Base-by-base conservation (phyloP, 2,329 filamentous ascomycete species). In the Emericellopsis cladophorae region DNA sequence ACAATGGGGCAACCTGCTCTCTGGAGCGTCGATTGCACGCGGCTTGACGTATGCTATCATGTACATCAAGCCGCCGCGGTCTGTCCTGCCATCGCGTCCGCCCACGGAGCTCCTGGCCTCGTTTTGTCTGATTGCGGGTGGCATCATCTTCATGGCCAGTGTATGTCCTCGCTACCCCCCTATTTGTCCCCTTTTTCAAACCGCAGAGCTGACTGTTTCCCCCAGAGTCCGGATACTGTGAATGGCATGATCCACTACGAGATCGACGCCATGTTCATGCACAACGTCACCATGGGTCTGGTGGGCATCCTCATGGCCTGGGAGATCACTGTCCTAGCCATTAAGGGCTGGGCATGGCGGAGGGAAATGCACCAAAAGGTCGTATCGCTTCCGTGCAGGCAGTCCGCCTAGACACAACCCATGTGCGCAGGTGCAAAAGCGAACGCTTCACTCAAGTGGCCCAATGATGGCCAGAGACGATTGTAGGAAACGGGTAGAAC, bases 61-160 rank as follows among this genome's bases (percentile, higher is more conserved):
- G 44, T 96, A 83, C 59, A 65, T 95, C 40, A 79, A 79, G 49
- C 88, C 89, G 14, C 88, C 89, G 2, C 81, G 69, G 23, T 94
- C 87, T 0, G 73, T 84, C 45, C 70, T 89, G 16, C 86, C 90
- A 0, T 84, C 85, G 31, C 78, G 89, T 22, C 90, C 90, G 8
- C 90, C 90, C 0, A 92, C 87, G 0, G 90, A 96, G 66, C 70
- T 95, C n/a, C 66, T 96, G 40, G 72, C 84, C 1, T 70, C 87
- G 0, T 96, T 96, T 56, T 92, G 88, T 33, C 68, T 96, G 44
- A 85, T 93, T 46, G 71, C 84, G 2, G 90, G 92, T 22, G 90
- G 92, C 6, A 68, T 93, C 36, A 80, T 95, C 41, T 95, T 96
- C 62, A 95, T 95, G 84, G 72, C 84, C 45, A 94, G 87, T 57